phyloP scores from a whole-genome alignment of 164 flowering plant species.

The Annona cherimola region DNA sequence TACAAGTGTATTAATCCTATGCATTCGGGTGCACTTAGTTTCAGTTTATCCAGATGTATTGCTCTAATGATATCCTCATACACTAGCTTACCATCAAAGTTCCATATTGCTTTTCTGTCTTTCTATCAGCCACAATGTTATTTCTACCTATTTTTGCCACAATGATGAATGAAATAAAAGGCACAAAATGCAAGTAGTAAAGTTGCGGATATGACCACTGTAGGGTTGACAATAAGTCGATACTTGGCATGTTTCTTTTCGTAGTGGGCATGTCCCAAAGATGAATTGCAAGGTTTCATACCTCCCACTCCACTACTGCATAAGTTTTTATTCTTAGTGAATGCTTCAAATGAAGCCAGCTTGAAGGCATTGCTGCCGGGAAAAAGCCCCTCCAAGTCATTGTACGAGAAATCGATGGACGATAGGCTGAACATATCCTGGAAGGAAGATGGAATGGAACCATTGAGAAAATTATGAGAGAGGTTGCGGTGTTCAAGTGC shows the following conservation, averaged over 20 bases:
- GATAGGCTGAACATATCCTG: constrained; percentile 1
- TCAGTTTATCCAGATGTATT: no score
- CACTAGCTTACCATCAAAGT: no score
- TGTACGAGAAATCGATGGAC: constrained; percentile 10
- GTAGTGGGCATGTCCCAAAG: neutral
- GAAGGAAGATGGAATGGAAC: constrained; percentile 15
- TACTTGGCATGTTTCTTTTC: neutral
- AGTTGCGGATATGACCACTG: no score
- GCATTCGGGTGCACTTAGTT: no score
- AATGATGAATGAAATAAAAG: no score
- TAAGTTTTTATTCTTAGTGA: neutral
- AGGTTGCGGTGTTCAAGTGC: constrained; percentile 7
- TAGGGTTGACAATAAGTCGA: neutral
- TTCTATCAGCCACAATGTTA: no score
- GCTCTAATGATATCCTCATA: no score
- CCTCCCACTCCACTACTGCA: constrained; percentile 4
- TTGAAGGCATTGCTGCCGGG: constrained; percentile 2
- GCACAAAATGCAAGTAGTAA: no score
- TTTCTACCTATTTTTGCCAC: neutral
- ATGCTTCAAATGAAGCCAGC: neutral
- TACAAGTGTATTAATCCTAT: no score
- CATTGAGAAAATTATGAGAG: constrained; percentile 19
- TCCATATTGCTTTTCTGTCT: no score
- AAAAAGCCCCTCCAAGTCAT: constrained; percentile 11
- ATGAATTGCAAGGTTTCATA: neutral